These are phyloP conservation scores for Nakaseomyces glabratus DNA, from an alignment of 1,139 yeast species.

Conservation along the genomic window DNA sequence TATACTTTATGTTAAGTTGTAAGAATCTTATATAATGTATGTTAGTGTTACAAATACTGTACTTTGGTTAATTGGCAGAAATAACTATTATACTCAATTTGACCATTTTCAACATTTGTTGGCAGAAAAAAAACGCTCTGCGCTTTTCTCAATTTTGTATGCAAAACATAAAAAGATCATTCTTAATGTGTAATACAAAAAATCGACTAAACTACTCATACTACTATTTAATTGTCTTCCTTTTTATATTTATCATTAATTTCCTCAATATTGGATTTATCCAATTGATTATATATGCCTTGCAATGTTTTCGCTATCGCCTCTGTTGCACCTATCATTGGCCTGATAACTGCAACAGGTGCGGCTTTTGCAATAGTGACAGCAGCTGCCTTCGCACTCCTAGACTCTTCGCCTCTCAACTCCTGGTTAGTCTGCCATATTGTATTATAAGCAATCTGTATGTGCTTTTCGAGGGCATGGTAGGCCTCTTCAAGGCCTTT, in stretches of 20 bases:
- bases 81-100: too few species aligned
- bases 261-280: constrained; percentile 46
- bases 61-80: too few species aligned
- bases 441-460: constrained; percentile 57
- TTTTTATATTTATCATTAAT: constrained; percentile 45
- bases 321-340: constrained; percentile 89
- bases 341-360: constrained; percentile 73
- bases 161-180: too few species aligned
- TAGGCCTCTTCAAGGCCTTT: constrained; percentile 72
- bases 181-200: too few species aligned
- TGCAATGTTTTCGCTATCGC: constrained; percentile 73
- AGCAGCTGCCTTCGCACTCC: constrained; percentile 56
- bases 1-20: too few species aligned
- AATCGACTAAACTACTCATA: too few species aligned
- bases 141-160: too few species aligned
- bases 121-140: too few species aligned
- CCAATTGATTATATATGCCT: constrained; percentile 77
- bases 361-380: constrained; percentile 58
- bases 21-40: too few species aligned
- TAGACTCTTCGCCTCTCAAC: constrained; percentile 44
- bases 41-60: too few species aligned
- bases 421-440: constrained; percentile 51
- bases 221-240: neutral
- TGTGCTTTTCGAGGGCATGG: constrained; percentile 59
- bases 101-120: too few species aligned